These are phyloP conservation scores for Zalaria sp. DNA, from an alignment of 2,329 filamentous ascomycete genomes.

Conservation along the genomic window DNA sequence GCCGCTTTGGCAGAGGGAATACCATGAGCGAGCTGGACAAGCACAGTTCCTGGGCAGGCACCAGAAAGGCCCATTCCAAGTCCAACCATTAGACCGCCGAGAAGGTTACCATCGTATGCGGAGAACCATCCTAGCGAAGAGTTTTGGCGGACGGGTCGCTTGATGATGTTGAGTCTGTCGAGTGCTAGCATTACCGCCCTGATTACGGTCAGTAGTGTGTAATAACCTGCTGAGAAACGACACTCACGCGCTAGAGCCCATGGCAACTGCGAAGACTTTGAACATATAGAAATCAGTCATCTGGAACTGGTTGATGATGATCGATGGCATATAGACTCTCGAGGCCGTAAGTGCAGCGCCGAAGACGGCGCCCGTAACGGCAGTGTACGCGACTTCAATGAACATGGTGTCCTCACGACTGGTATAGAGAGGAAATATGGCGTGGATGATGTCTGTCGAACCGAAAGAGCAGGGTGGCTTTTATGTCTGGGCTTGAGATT, in stretches of 20 bases:
- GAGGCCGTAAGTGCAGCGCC: conserved; percentile 47
- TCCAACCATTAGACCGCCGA: conserved; percentile 49
- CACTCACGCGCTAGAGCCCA: conserved; percentile 46
- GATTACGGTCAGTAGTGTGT: not conserved
- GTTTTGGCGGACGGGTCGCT: conserved; percentile 29
- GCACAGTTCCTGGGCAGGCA: conserved; percentile 51
- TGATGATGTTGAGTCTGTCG: conserved; percentile 6
- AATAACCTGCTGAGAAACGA: not conserved
- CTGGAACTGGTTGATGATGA: conserved; percentile 47
- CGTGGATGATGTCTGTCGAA: too few species aligned
- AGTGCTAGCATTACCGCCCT: not conserved
- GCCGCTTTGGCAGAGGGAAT: not conserved
- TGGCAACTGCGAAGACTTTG: conserved; percentile 48
- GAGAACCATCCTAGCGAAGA: conserved; percentile 37
- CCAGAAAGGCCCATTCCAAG: conserved; percentile 53
- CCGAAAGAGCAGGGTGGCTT: too few species aligned
- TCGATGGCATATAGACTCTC: conserved; percentile 43
- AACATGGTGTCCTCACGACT: too few species aligned
- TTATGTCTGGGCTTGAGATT: too few species aligned
- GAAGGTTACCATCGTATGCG: conserved; percentile 48
- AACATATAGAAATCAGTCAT: conserved; percentile 52
- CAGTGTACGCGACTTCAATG: too few species aligned
- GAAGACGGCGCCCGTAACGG: conserved; percentile 37
- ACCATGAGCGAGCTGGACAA: conserved; percentile 44
- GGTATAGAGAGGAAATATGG: too few species aligned